A percentile compares a stretch with the other conserved stretches of the same genome.
These are phyloP conservation scores for Castanea mollissima DNA, from an alignment of 306 rosid genomes.

Conservation along the genomic window DNA sequence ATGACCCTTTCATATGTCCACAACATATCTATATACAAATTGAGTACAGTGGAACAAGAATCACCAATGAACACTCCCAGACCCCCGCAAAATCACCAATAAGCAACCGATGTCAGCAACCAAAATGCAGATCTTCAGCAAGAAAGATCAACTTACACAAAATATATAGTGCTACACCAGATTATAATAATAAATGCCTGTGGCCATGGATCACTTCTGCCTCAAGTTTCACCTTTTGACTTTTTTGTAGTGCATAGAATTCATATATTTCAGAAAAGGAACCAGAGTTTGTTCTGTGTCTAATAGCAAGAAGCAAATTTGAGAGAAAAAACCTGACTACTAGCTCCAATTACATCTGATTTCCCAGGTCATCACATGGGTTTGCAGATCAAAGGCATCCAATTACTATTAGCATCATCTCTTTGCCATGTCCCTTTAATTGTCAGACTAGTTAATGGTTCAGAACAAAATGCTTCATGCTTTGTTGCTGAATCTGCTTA, in stretches of 20 bases:
- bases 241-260: constrained; percentile 16
- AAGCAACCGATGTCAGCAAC: neutral
- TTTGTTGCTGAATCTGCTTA: constrained; percentile 30
- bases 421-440: constrained; percentile 18
- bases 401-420: constrained; percentile 8
- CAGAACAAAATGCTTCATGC: neutral
- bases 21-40: neutral
- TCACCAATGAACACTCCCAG: neutral
- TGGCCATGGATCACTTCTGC: constrained; percentile 1
- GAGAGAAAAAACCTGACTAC: constrained; percentile 13
- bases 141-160: neutral
- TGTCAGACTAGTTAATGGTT: constrained; percentile 4
- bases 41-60: neutral
- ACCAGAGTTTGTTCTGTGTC: constrained; percentile 19
- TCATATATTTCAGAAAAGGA: constrained; percentile 9
- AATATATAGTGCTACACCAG: neutral
- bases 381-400: constrained; percentile 23
- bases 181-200: neutral
- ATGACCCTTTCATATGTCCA: neutral
- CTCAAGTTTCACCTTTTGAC: neutral
- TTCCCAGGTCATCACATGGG: neutral
- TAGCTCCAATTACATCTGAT: constrained; percentile 4
- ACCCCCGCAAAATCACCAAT: constrained; percentile 8
- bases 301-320: constrained; percentile 7
- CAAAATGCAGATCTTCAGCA: neutral